Evolutionary conservation across 2,329 filamentous ascomycete species (phyloP), one percentile per base, ranked within the genome.

Genomic region (Botrytis sinoallii): DNA sequence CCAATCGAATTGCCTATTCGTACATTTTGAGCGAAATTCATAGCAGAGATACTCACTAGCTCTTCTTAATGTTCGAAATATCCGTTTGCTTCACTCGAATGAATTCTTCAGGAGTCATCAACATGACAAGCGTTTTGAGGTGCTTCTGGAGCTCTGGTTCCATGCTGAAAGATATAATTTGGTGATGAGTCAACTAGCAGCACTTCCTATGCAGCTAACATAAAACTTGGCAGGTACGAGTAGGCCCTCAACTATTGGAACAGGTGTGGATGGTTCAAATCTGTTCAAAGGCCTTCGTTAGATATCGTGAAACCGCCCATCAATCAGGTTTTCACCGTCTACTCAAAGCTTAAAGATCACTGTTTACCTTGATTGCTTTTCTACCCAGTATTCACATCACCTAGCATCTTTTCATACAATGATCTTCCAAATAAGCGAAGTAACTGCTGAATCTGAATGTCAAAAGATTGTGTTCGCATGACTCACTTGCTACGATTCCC

Each of bases 21-120:
- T n/a, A 38, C 10, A 38, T 61, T 25, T 40, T 14, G 35, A n/a
- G 60, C 52, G 0, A 16, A 29, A 8, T 6, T 10, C 8, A 25
- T 14, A 18, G 4, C n/a, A 29, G 2, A 16, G n/a, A 29, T 57
- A 57, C n/a, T 57, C 14, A 18, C 52, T 57, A 0, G 2, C 7
- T 6, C 1, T 57, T 57, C 6, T 3, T 0, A 32, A 57, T 1
- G 0, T 29, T 29, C 14, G 52, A 14, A 18, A 57, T 2, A 4
- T 29, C 52, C n/a, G 16, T 57, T 57, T 57, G n/a, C n/a, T 57
- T 18, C 7, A 32, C 14, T 57, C 7, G 14, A 57, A 3, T n/a
- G 5, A 2, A n/a, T 29, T 61, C 14, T 18, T 18, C 6, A 18
- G 29, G 8, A 42, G 7, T n/a, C 9, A 42, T 29, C 14, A 16